These are phyloP conservation scores for Boletus pseudopeckii DNA, from an alignment of 768 basidiomycete genomes.

Conservation along the genomic window DNA sequence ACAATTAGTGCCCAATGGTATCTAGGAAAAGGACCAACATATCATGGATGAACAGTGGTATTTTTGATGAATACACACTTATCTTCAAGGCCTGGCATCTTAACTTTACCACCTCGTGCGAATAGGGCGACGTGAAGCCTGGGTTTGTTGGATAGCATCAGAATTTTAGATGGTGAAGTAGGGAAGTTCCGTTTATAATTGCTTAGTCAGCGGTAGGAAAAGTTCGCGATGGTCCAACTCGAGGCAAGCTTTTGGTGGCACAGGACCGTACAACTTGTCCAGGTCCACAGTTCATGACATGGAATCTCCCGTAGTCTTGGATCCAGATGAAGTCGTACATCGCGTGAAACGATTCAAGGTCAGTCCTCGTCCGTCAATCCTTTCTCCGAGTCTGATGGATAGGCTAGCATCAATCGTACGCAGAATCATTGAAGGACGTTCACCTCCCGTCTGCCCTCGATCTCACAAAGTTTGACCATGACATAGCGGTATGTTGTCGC, in stretches of 20 bases:
- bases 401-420: constrained; percentile 69
- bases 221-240: neutral
- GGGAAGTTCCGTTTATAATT: no score
- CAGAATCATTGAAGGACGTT: constrained; percentile 60
- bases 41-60: no score
- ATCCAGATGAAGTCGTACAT: constrained; percentile 26
- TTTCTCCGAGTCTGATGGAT: neutral
- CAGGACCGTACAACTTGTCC: neutral
- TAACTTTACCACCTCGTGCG: no score
- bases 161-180: no score
- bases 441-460: constrained; percentile 67
- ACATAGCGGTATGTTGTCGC: constrained; percentile 44
- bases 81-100: no score
- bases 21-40: no score
- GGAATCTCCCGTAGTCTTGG: constrained; percentile 4
- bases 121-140: no score
- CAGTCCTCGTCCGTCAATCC: neutral
- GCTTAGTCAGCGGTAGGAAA: constrained; percentile 12
- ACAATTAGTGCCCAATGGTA: no score
- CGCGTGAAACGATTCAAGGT: constrained; percentile 54
- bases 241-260: neutral
- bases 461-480: constrained; percentile 54
- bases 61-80: no score
- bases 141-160: no score
- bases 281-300: constrained; percentile 2